Base-by-base conservation (phyloP, 768 basidiomycete genomes). In the Hericium rajendrae region DNA sequence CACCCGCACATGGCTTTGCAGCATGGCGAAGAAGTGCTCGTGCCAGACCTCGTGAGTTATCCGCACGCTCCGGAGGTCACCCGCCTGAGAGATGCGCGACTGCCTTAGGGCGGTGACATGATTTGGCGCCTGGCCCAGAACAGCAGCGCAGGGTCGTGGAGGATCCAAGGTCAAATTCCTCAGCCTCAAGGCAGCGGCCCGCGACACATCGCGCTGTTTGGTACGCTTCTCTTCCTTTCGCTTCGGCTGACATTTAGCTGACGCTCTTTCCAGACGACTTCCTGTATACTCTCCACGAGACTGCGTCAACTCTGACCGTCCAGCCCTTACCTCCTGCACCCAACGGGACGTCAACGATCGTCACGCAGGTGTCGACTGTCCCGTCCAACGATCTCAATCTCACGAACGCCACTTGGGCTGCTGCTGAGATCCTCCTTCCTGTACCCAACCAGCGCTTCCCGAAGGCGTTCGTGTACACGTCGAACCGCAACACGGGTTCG, bases 1-100 rank as follows among this genome's bases (percentile, higher is more conserved):
- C 78, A 85, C 66, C 85, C 86, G 11, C 86, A 88, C 65, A 83
- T 84, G 83, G 74, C 78, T 0, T 67, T 83, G 32, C 75, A 84
- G 68, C 72, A 81, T 63, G 72, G 72, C 5, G 65, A 64, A 8
- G 85, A 88, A 61, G 64, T 88, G 9, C 75, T 87, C 60, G 72
- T 88, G 8, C 79, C 85, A 0, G 86, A 86, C 69, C 71, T 86
- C 66, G 85, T 85, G 55, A 54, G 78, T 67, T 37, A 48, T 11
- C 32, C 8, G 26, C 28, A 2, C 48, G 13, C n/a, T 41, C 13
- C 16, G 28, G 15, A 15, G 16, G 18, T 28, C 20, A 55, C 37
- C 50, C 16, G 37, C 4, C 8, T 24, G 51, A 3, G 49, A 37
- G 3, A 15, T 37, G 18, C 24, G 1, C 32, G 32, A 18, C 10